Percentiles rank a stretch among this genome's conserved stretches.
Conservation (phyloP, 495 filamentous ascomycete genomes). For the Neurospora sp. region DNA sequence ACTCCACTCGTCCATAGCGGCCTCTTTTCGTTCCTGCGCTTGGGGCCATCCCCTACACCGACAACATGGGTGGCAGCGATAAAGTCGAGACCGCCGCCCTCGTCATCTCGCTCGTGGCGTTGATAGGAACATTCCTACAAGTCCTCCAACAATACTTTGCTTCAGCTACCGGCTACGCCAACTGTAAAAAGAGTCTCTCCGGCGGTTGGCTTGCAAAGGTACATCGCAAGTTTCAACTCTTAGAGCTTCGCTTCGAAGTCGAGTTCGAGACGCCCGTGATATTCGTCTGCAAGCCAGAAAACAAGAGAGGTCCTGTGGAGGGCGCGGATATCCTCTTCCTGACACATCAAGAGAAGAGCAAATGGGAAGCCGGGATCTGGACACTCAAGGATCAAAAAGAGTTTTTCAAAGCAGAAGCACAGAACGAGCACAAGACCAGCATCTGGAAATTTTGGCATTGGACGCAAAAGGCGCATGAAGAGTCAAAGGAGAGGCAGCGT, state of each 20-base stretch:
- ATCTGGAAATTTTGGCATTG: too few relatives aligned
- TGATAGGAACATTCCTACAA: slow-evolving; percentile 30
- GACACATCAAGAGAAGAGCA: too few relatives aligned
- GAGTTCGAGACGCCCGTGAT: slow-evolving; percentile 40
- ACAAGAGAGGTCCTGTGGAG: slow-evolving; percentile 1
- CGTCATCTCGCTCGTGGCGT: slow-evolving; percentile 26
- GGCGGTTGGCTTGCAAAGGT: slow-evolving; percentile 34
- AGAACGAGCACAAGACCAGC: too few relatives aligned
- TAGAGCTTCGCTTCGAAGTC: slow-evolving; percentile 41
- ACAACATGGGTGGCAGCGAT: not conserved
- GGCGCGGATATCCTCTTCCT: too few relatives aligned
- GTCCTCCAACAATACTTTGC: slow-evolving; percentile 35
- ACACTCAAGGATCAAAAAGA: too few relatives aligned
- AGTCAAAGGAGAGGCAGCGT: slow-evolving; percentile 1
- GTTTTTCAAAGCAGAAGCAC: too few relatives aligned
- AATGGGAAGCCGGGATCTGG: too few relatives aligned
- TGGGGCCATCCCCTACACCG: not conserved
- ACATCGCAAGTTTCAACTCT: slow-evolving; percentile 26
- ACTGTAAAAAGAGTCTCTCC: slow-evolving; percentile 34
- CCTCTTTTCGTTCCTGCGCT: not conserved
- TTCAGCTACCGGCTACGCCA: slow-evolving; percentile 29
- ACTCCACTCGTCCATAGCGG: not conserved
- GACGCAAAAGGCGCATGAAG: too few relatives aligned
- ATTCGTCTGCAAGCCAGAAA: slow-evolving; percentile 33
- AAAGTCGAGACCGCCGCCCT: slow-evolving; percentile 20